A percentile compares a stretch with the other conserved stretches of the same genome.
Evolutionary conservation across 768 basidiomycete species (phyloP).

Genomic region (Sistotremastrum niveocremeum): DNA sequence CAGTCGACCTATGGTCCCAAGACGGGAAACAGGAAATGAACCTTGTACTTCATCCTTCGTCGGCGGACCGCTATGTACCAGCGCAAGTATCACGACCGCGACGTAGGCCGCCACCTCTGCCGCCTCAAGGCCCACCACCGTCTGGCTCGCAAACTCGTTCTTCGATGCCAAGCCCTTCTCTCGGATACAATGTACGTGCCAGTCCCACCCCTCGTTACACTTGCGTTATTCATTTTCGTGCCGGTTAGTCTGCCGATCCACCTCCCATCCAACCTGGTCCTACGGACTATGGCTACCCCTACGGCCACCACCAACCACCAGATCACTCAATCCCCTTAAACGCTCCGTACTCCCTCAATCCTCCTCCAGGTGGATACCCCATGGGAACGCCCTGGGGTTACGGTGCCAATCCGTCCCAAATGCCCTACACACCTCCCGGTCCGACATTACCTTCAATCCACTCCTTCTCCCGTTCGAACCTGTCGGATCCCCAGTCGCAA

Average conservation of each 20-base stretch:
- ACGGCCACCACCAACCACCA: slow-evolving; percentile 10
- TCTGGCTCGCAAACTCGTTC: slow-evolving; percentile 7
- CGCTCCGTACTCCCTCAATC: too few relatives aligned
- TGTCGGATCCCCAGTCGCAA: too few relatives aligned
- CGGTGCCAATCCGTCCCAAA: too few relatives aligned
- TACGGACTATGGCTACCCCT: background rate
- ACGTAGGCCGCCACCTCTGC: background rate
- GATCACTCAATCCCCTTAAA: slow-evolving; percentile 6
- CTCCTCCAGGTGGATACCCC: too few relatives aligned
- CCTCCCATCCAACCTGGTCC: too few relatives aligned
- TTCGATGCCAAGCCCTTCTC: slow-evolving; percentile 4
- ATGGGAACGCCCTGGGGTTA: too few relatives aligned
- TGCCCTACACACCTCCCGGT: too few relatives aligned
- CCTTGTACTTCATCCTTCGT: slow-evolving; percentile 76
- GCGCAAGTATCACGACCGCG: slow-evolving; percentile 14
- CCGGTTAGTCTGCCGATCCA: too few relatives aligned
- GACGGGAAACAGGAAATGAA: slow-evolving; percentile 79
- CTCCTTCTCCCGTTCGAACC: too few relatives aligned
- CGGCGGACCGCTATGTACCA: slow-evolving; percentile 61
- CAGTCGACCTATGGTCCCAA: slow-evolving; percentile 85
- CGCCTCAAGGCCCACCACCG: slow-evolving; percentile 16
- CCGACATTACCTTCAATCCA: too few relatives aligned
- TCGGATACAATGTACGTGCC: slow-evolving; percentile 12
- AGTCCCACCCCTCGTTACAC: background rate
- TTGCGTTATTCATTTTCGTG: too few relatives aligned